Percentiles rank a stretch among this genome's conserved stretches.
phyloP scores from a whole-genome alignment of 169 alveolate species.

The Babesia divergens region DNA sequence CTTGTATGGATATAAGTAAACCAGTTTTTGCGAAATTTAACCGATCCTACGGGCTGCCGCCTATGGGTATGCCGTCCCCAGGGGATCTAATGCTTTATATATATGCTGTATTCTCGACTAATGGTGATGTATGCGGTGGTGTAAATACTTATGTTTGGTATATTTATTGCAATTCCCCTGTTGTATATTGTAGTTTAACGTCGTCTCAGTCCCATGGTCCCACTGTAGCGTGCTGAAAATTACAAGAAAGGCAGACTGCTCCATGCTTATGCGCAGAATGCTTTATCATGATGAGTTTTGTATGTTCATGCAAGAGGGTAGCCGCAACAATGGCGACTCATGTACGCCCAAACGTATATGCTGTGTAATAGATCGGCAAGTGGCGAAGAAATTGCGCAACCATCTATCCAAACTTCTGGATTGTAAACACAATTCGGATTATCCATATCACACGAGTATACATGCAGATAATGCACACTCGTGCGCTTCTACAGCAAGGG shows the following conservation, averaged over 20 bases:
- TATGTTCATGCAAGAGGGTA: slow-evolving; percentile 22
- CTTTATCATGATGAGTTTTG: slow-evolving; percentile 31
- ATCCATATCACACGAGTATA: not conserved
- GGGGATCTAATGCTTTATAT: too few relatives aligned
- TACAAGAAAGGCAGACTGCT: slow-evolving; percentile 21
- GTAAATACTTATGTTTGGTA: too few relatives aligned
- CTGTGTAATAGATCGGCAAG: slow-evolving; percentile 10
- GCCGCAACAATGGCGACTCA: slow-evolving; percentile 1
- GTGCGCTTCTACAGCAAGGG: not conserved
- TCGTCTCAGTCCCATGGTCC: slow-evolving; percentile 10
- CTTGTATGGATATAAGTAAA: too few relatives aligned
- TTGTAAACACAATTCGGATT: not conserved
- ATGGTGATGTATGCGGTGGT: too few relatives aligned
- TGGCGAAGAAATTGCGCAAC: slow-evolving; percentile 2
- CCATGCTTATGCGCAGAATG: slow-evolving; percentile 17
- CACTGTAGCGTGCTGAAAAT: slow-evolving; percentile 32
- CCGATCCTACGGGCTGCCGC: too few relatives aligned
- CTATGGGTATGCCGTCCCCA: too few relatives aligned
- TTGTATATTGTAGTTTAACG: too few relatives aligned
- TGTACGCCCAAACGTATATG: slow-evolving; percentile 20
- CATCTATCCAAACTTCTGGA: slow-evolving; percentile 18
- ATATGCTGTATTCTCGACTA: too few relatives aligned
- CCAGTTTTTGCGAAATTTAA: too few relatives aligned
- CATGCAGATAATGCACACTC: not conserved
- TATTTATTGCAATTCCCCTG: too few relatives aligned